Evolutionary conservation across 192 early-diverging fungal species (phyloP), one percentile per base, ranked within the genome.

Genomic region (Rhizoclosmatium sp.): DNA sequence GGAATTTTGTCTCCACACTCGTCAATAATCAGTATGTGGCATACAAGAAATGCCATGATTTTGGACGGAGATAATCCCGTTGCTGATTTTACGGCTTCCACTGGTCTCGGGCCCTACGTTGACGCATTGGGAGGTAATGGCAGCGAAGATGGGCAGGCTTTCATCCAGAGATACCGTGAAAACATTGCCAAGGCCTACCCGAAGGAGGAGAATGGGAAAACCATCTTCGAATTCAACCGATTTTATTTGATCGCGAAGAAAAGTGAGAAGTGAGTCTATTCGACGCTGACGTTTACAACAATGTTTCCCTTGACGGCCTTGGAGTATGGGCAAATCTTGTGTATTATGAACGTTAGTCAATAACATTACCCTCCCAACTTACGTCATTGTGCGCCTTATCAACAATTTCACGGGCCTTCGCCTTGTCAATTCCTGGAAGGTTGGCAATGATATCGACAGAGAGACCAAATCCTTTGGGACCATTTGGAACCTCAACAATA

Each of bases 311-410:
- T 47, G 41, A 80, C 83, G 9, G 86, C 86, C 16, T 75, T 65
- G 23, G 76, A 79, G 76, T 87, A 87, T 14, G 86, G 86, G 80
- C 86, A 87, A 9, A 81, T 71, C 69, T 82, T 1, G 82, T 10
- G 46, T 44, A 31, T 58, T 21, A 72, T 14, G 2, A 42, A 2
- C 1, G 39, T 1, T 2, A 75, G 42, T 19, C 56, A 78, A 58
- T 3, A 23, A 10, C 5, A 49, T 4, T 3, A 72, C 42, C 2
- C 10, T 19, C 12, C 41, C 12, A 54, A 12, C 1, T 46, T 56
- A 73, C 78, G 51, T 80, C 71, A 42, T 76, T 76, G 58, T 80
- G 72, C 1, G 85, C 85, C 42, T 45, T 56, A 42, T 74, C 75
- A 16, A 86, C 76, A 7, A 86, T 48, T 5, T 79, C 70, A 7